Evolutionary conservation across 345 rosid species (phyloP).

Genomic region (Barbarea vulgaris): DNA sequence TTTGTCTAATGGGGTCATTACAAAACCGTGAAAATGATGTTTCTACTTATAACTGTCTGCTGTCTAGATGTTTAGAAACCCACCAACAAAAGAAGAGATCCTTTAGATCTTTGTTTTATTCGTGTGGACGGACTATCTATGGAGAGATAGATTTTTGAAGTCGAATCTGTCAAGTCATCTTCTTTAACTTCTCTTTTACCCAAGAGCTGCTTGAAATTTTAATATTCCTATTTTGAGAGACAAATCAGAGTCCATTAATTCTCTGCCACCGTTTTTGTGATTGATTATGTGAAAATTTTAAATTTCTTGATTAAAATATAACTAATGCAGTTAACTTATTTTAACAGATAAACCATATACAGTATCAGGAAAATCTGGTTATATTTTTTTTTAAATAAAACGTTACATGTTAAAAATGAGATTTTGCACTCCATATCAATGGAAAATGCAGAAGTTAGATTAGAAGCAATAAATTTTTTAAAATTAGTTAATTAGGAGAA

Average conservation of each 20-base stretch:
- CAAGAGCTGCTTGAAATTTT: background rate
- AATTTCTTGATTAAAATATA: background rate
- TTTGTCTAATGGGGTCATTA: background rate
- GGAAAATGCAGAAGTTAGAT: too few relatives aligned
- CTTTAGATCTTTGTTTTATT: background rate
- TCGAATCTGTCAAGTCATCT: background rate
- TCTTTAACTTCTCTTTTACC: background rate
- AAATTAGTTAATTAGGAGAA: too few relatives aligned
- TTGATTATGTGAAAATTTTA: background rate
- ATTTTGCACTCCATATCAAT: too few relatives aligned
- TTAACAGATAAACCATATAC: too few relatives aligned
- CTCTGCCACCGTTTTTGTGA: background rate
- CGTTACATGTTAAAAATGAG: too few relatives aligned
- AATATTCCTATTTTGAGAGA: too few relatives aligned
- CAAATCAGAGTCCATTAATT: too few relatives aligned
- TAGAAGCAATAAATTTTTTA: too few relatives aligned
- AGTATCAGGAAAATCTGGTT: too few relatives aligned
- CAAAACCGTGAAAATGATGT: background rate
- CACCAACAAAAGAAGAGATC: constrained; percentile 2
- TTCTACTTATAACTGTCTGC: background rate
- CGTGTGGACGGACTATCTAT: background rate
- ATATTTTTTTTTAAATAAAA: too few relatives aligned
- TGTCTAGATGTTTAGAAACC: constrained; percentile 6
- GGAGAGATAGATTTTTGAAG: background rate
- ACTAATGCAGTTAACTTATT: background rate